Conservation (phyloP, 257 asterid species). For the Solanum lycopersicoides region DNA sequence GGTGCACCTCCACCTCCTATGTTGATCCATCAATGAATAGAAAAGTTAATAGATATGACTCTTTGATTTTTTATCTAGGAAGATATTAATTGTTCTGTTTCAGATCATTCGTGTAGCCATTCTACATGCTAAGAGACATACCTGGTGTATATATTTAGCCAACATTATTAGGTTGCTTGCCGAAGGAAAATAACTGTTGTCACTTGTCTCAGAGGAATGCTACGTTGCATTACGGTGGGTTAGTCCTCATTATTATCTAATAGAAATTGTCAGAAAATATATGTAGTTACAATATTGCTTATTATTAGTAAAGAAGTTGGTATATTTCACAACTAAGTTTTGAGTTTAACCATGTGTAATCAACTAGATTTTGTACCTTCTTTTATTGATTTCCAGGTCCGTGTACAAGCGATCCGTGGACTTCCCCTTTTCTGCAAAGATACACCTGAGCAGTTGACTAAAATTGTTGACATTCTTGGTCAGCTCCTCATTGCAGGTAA, state of each 20-base stretch:
- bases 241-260: neutral
- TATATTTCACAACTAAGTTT: neutral
- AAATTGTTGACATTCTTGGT: constrained; percentile 71
- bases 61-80: neutral
- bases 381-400: constrained; percentile 45
- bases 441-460: constrained; percentile 71
- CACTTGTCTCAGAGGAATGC: neutral
- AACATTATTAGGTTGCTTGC: neutral
- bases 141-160: neutral
- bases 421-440: constrained; percentile 94
- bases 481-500: constrained; percentile 79
- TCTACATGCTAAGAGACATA: neutral
- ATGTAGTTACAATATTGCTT: neutral
- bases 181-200: neutral
- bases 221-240: neutral
- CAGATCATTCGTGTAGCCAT: neutral
- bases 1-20: neutral
- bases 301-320: neutral
- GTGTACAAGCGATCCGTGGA: constrained; percentile 93
- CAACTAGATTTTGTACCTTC: neutral
- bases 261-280: neutral
- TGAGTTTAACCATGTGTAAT: neutral
- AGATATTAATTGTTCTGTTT: neutral
- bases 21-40: neutral
- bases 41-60: neutral